Percentiles rank a stretch among this genome's conserved stretches.
phyloP scores from a whole-genome alignment of 148 eudicot genomes.

The Dianthus caryophyllus region DNA sequence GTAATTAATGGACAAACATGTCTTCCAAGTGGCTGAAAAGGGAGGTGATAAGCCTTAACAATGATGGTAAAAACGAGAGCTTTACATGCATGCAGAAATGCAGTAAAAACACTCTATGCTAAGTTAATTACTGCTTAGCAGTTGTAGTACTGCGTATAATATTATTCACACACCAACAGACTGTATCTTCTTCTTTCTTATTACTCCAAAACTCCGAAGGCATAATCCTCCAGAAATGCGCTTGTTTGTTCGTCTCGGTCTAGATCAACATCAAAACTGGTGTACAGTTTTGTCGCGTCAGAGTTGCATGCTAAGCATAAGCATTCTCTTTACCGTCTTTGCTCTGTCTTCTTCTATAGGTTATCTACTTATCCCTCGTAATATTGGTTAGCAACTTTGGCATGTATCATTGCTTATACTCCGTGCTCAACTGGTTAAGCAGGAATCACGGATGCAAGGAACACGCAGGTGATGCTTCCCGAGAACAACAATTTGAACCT shows the following conservation, averaged over 20 bases:
- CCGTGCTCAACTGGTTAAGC: neutral
- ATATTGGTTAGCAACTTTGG: too few species aligned
- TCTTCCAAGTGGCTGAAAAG: constrained; percentile 5
- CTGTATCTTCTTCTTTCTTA: neutral
- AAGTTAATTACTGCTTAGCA: neutral
- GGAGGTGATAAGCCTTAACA: neutral
- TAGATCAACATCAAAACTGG: neutral
- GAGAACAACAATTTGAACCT: constrained; percentile 19
- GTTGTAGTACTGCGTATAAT: neutral
- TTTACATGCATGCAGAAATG: constrained; percentile 6
- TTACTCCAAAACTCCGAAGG: neutral
- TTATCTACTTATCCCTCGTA: neutral
- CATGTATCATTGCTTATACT: too few species aligned
- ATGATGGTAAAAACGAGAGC: neutral
- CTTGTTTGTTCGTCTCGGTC: neutral
- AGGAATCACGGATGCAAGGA: neutral
- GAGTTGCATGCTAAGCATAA: constrained; percentile 12
- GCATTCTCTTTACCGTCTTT: neutral
- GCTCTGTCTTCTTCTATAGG: constrained; percentile 13
- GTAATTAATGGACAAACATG: neutral
- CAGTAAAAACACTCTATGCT: neutral
- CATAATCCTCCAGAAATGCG: neutral
- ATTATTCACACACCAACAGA: too few species aligned
- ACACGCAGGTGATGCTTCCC: constrained; percentile 11
- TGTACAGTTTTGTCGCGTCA: neutral